A percentile compares a stretch with the other conserved stretches of the same genome.
Conservation (phyloP, 352 stramenopile species). For the Aphanomyces stellatus region DNA sequence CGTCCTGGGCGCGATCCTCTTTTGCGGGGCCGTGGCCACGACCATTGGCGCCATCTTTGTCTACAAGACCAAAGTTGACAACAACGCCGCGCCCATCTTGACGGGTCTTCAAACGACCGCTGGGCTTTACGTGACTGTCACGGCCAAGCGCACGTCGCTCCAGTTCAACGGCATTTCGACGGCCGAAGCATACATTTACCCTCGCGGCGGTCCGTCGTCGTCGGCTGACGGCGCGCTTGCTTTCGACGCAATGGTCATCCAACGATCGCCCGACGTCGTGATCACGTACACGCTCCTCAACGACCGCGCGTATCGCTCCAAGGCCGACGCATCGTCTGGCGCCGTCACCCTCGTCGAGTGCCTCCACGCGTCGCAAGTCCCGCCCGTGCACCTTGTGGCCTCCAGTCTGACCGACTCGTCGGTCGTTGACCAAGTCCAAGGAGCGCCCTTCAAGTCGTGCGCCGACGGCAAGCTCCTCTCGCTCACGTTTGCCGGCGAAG, state of each 20-base stretch:
- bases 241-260: conserved; percentile 6
- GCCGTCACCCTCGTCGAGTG: not conserved
- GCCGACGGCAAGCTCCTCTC: conserved; percentile 26
- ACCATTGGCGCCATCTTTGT: not conserved
- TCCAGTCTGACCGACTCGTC: not conserved
- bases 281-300: not conserved
- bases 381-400: not conserved
- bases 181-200: not conserved
- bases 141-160: not conserved
- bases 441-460: not conserved
- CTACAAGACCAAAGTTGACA: not conserved
- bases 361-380: conserved; percentile 2
- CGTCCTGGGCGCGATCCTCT: not conserved
- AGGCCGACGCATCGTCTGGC: not conserved
- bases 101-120: conserved; percentile 2
- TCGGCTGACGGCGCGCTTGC: not conserved
- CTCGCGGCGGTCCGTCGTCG: not conserved
- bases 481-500: conserved; percentile 27
- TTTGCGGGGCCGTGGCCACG: not conserved
- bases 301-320: conserved; percentile 7
- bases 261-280: not conserved
- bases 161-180: not conserved
- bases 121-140: conserved; percentile 1
- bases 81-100: not conserved
- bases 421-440: not conserved